Percentiles rank a stretch among this genome's conserved stretches.
These are phyloP conservation scores for Candida caryicola DNA, from an alignment of 805 yeast genomes.

Conservation along the genomic window DNA sequence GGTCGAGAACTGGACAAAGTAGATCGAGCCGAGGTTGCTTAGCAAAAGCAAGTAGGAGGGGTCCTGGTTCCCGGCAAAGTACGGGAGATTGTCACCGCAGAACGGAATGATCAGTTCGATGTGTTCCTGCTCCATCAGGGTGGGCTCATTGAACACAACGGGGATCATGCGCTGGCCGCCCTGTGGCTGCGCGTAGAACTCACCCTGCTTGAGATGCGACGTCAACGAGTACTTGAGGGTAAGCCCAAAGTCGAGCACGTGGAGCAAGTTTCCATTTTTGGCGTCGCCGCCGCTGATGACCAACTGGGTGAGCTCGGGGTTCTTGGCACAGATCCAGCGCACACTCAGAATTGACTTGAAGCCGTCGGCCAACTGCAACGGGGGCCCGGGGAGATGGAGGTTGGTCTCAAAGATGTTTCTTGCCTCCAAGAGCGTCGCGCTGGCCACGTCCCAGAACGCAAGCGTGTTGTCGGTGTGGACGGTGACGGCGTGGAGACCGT, in stretches of 20 bases:
- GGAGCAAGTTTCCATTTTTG: constrained; percentile 26
- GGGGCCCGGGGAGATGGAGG: constrained; percentile 53
- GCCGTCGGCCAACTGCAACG: constrained; percentile 11
- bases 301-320: constrained; percentile 77
- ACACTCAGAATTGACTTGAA: constrained; percentile 50
- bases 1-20: constrained; percentile 54
- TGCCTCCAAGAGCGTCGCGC: constrained; percentile 72
- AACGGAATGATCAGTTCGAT: constrained; percentile 31
- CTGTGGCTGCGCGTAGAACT: constrained; percentile 64
- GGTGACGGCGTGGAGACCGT: constrained; percentile 80
- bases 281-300: constrained; percentile 68
- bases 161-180: constrained; percentile 32
- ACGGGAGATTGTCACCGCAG: constrained; percentile 53
- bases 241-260: constrained; percentile 69
- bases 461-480: constrained; percentile 79
- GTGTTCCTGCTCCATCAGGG: constrained; percentile 19
- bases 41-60: constrained; percentile 63
- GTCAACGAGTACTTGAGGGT: constrained; percentile 79
- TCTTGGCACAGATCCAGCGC: constrained; percentile 75
- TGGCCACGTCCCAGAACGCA: constrained; percentile 89
- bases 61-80: constrained; percentile 75
- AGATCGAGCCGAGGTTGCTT: constrained; percentile 62
- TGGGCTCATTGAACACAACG: constrained; percentile 21
- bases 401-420: constrained; percentile 65
- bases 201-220: constrained; percentile 78